These are phyloP conservation scores for Candida boidinii DNA, from an alignment of 805 yeast species.

Conservation along the genomic window DNA sequence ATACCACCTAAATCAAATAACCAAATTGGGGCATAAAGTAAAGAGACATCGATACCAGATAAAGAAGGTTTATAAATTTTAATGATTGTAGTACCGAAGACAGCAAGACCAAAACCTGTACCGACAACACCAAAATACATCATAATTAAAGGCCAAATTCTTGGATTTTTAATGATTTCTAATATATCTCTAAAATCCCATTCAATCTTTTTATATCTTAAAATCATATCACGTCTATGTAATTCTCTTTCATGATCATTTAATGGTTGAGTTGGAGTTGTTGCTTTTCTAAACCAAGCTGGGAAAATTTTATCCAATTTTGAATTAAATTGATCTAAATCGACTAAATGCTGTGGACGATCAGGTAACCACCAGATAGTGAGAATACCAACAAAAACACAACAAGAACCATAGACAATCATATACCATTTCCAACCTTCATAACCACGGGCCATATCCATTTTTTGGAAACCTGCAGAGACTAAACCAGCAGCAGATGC, in stretches of 20 bases:
- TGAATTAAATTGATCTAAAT: constrained; percentile 6
- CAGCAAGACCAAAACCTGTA: constrained; percentile 81
- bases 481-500: constrained; percentile 87
- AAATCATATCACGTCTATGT: constrained; percentile 54
- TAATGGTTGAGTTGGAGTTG: constrained; percentile 36
- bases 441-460: constrained; percentile 62
- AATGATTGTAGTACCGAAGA: constrained; percentile 75
- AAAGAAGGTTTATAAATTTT: constrained; percentile 52
- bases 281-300: constrained; percentile 7
- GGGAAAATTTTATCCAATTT: constrained; percentile 15
- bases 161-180: constrained; percentile 46
- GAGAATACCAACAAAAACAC: constrained; percentile 53
- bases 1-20: constrained; percentile 74
- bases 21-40: constrained; percentile 88
- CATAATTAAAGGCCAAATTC: constrained; percentile 73
- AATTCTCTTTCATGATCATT: constrained; percentile 40
- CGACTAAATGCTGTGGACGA: constrained; percentile 38
- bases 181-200: constrained; percentile 60
- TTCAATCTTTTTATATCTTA: constrained; percentile 32
- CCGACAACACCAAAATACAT: constrained; percentile 95
- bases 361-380: constrained; percentile 85
- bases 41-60: constrained; percentile 59
- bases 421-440: constrained; percentile 88
- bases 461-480: constrained; percentile 79
- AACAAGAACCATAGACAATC: constrained; percentile 64